A percentile compares a stretch with the other conserved stretches of the same genome.
Evolutionary conservation across 371 early-diverging fungal genomes (phyloP).

Genomic region (Rhizomucor pusillus): DNA sequence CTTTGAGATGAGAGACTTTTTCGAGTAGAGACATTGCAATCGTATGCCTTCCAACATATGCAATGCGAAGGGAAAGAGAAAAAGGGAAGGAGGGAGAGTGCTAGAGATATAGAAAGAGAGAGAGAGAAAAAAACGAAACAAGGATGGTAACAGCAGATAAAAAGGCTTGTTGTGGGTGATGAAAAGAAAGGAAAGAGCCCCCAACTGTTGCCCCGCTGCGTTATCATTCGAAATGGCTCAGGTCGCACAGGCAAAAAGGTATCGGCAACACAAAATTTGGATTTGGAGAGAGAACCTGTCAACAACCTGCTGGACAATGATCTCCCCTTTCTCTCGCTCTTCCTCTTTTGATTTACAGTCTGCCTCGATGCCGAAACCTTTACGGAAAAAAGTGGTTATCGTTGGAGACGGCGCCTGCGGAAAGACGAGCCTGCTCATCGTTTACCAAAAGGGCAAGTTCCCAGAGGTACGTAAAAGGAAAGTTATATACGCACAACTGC

Average conservation of each 20-base stretch:
- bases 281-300: too few species aligned
- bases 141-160: too few species aligned
- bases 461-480: constrained; percentile 10
- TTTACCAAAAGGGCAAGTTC: constrained; percentile 34
- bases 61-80: neutral
- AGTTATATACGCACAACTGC: too few species aligned
- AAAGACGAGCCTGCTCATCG: constrained; percentile 38
- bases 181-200: too few species aligned
- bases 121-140: too few species aligned
- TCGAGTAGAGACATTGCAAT: too few species aligned
- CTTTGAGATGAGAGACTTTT: neutral
- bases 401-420: constrained; percentile 44
- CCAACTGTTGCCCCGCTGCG: too few species aligned
- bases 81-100: neutral
- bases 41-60: too few species aligned
- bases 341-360: neutral
- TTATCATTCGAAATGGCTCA: neutral
- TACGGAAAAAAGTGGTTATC: constrained; percentile 35
- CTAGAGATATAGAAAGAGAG: too few species aligned
- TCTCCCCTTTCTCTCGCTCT: neutral
- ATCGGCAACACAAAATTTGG: neutral
- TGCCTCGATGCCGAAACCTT: constrained; percentile 5
- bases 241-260: neutral
- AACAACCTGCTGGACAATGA: neutral
- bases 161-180: too few species aligned